phyloP scores from a whole-genome alignment of 2,329 filamentous ascomycete genomes.

The Aspergillus aculeatinus region DNA sequence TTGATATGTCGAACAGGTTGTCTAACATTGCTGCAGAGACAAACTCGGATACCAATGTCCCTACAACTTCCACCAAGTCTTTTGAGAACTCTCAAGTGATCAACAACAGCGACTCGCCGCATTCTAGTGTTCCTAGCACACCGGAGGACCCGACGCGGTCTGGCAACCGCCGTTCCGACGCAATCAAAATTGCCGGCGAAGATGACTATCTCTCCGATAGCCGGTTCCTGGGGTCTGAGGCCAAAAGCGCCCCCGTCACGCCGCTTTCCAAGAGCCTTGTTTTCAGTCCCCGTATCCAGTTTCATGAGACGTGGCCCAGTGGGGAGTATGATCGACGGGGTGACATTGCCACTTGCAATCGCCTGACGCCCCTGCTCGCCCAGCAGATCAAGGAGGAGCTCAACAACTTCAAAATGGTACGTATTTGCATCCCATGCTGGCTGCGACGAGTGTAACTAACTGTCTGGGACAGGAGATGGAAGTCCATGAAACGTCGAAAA shows the following conservation, averaged over 20 bases:
- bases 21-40: conserved; percentile 36
- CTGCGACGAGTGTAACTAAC: conserved; percentile 20
- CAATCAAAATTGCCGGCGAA: conserved; percentile 73
- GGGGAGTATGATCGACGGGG: conserved; percentile 94
- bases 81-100: conserved; percentile 56
- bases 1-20: conserved; percentile 3
- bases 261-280: conserved; percentile 60
- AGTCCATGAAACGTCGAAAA: conserved; percentile 97
- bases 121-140: conserved; percentile 83
- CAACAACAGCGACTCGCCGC: conserved; percentile 69
- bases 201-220: conserved; percentile 86
- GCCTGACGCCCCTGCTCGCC: conserved; percentile 91
- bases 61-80: conserved; percentile 65
- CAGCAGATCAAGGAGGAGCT: conserved; percentile 99
- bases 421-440: no score
- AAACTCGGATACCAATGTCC: conserved; percentile 61
- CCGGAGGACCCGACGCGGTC: conserved; percentile 68
- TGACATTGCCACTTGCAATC: conserved; percentile 96
- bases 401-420: conserved; percentile 98
- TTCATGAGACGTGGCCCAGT: conserved; percentile 94
- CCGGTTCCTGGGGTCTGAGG: conserved; percentile 67
- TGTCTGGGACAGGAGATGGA: conserved; percentile 84
- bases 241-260: conserved; percentile 77
- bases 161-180: conserved; percentile 65
- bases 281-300: conserved; percentile 91